Conservation (phyloP, 2,329 filamentous ascomycete genomes). For the Tolypocladium pustulatum region DNA sequence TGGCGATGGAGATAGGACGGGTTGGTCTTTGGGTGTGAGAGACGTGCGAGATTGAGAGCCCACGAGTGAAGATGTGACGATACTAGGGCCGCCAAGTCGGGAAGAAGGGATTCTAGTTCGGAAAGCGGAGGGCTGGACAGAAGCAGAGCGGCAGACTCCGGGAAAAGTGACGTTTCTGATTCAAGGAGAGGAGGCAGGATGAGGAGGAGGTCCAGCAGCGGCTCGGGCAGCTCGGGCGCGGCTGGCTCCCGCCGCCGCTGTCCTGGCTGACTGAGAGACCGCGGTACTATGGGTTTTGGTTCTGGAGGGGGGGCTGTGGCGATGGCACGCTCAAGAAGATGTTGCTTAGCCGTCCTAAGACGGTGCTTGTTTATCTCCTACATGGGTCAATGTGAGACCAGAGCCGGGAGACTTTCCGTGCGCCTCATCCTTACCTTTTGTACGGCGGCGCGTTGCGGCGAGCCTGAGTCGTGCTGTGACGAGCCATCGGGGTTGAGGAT, state of each 20-base stretch:
- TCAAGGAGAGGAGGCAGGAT: constrained; percentile 40
- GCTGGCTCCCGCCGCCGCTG: constrained; percentile 6
- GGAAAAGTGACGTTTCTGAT: constrained; percentile 21
- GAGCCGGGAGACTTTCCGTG: not conserved
- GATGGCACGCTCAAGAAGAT: constrained; percentile 42
- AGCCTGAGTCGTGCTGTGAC: constrained; percentile 38
- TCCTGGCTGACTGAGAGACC: not conserved
- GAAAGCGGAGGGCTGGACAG: constrained; percentile 40
- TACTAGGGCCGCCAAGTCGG: constrained; percentile 34
- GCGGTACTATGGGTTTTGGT: constrained; percentile 4
- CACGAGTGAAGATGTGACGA: constrained; percentile 38
- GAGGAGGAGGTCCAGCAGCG: constrained; percentile 42
- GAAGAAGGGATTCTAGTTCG: constrained; percentile 35
- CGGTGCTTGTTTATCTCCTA: constrained; percentile 41
- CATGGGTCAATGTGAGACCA: not conserved
- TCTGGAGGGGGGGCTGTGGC: constrained; percentile 28
- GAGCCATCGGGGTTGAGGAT: constrained; percentile 49
- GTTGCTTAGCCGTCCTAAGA: constrained; percentile 34
- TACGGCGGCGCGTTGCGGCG: constrained; percentile 38
- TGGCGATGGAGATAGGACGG: constrained; percentile 47
- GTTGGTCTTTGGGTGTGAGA: constrained; percentile 38
- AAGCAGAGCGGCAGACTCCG: constrained; percentile 29
- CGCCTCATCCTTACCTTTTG: constrained; percentile 29
- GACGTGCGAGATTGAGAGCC: constrained; percentile 36
- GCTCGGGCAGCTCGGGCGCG: constrained; percentile 23